Evolutionary conservation across 2,329 filamentous ascomycete species (phyloP), one percentile per base, ranked within the genome.

Genomic region (Botrytis fabae): DNA sequence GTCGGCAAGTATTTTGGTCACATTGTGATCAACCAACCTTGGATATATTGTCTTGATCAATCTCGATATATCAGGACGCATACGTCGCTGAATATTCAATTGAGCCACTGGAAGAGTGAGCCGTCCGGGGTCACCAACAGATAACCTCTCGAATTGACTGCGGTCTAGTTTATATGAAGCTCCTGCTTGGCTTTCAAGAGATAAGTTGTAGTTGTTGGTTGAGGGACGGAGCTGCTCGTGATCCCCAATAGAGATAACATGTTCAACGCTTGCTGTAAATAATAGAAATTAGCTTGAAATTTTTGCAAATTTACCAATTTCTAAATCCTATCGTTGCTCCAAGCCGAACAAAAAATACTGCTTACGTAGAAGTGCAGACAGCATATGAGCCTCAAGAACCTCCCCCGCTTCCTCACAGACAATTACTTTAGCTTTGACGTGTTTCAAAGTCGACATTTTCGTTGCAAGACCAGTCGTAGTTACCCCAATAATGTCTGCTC

Each of bases 391-490:
- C 65, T 85, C 83, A 8, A 84, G 74, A 0, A 84, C 82, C 69
- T 85, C 83, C 18, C 83, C 83, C 1, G 83, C 83, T 72, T 85
- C 83, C 75, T 85, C 83, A 54, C 81, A 83, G 1, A 85, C 44
- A 32, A 85, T 74, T 0, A 84, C 82, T 59, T 78, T 78, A 20
- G 81, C 81, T 40, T 77, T 78, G 1, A 88, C 76, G 22, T 81
- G 80, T n/a, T 82, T 83, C 0, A 89, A 80, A 25, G 71, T 64
- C 3, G 82, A 78, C 2, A 88, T 81, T 16, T 83, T 82, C 35
- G 80, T 79, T 6, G 87, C 87, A 0, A 89, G 77, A 0, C 86
- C 87, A 1, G 83, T 83, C 0, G 87, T 88, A 0, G 86, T 89
- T 6, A 88, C 77, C 0, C 87, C 87, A 60, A 89, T 85, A 9